Evolutionary conservation across 129 eudicot genomes (phyloP).

Genomic region (Saposhnikovia divaricata): DNA sequence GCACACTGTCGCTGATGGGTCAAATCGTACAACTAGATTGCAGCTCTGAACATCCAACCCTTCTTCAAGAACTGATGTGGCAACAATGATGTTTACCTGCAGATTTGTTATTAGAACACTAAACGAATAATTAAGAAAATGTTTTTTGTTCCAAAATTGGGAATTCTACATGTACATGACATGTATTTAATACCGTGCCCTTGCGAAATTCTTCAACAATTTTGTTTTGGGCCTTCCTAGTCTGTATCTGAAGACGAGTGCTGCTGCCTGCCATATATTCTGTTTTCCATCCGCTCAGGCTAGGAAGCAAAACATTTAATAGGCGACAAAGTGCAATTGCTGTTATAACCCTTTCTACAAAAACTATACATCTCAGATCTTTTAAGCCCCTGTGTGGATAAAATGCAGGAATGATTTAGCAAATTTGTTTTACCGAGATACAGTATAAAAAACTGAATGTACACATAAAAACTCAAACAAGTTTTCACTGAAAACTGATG

Average conservation of each 20-base stretch:
- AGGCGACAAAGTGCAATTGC: constrained; percentile 59
- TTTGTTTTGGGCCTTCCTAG: constrained; percentile 51
- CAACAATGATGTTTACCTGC: constrained; percentile 81
- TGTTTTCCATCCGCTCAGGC: constrained; percentile 51
- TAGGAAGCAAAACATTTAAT: constrained; percentile 49
- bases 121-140: background rate
- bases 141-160: background rate
- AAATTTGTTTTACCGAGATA: background rate
- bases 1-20: constrained; percentile 65
- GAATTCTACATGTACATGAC: background rate
- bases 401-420: background rate
- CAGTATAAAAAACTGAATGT: background rate
- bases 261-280: constrained; percentile 59
- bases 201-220: constrained; percentile 75
- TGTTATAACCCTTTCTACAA: constrained; percentile 76
- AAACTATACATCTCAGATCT: constrained; percentile 75
- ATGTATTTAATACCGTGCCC: constrained; percentile 39
- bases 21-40: constrained; percentile 83
- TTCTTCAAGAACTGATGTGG: constrained; percentile 96
- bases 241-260: constrained; percentile 43
- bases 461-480: background rate
- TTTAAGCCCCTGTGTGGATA: constrained; percentile 33
- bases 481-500: background rate
- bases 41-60: constrained; percentile 95
- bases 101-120: background rate